These are phyloP conservation scores for Hypoxylon sp. DNA, from an alignment of 2,329 filamentous ascomycete species.

Conservation along the genomic window DNA sequence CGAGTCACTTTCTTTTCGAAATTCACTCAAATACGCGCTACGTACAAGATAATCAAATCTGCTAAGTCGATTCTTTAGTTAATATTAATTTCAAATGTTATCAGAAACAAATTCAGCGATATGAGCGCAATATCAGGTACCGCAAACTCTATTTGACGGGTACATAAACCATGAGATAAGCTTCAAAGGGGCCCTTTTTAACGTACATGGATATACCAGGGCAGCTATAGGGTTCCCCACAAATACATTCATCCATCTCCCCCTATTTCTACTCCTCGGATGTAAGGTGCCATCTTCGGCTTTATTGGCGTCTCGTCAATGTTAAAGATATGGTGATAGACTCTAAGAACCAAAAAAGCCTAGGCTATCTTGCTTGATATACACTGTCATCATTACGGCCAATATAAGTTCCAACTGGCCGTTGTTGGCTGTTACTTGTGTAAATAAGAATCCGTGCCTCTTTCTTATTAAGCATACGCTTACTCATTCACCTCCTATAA, in stretches of 20 bases:
- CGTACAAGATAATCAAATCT: background rate
- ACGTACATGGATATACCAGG: no score
- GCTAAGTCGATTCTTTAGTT: background rate
- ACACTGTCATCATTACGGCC: background rate
- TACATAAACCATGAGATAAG: background rate
- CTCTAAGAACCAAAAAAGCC: no score
- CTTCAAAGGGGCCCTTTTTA: background rate
- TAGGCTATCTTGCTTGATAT: background rate
- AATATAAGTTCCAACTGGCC: no score
- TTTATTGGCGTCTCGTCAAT: no score
- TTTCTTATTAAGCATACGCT: no score
- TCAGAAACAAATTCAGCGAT: background rate
- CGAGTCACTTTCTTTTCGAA: background rate
- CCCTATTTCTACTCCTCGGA: background rate
- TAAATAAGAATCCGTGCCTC: no score
- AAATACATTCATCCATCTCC: background rate
- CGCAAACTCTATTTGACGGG: background rate
- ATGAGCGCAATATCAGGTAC: background rate
- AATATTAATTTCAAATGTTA: background rate
- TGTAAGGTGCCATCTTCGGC: no score
- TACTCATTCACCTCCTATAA: no score
- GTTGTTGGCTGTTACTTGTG: background rate
- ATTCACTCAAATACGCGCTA: no score
- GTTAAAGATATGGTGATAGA: no score
- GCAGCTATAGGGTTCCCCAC: background rate